Conservation (phyloP, 2,329 filamentous ascomycete genomes). For the Pseudopyrenochaeta lycopersici region DNA sequence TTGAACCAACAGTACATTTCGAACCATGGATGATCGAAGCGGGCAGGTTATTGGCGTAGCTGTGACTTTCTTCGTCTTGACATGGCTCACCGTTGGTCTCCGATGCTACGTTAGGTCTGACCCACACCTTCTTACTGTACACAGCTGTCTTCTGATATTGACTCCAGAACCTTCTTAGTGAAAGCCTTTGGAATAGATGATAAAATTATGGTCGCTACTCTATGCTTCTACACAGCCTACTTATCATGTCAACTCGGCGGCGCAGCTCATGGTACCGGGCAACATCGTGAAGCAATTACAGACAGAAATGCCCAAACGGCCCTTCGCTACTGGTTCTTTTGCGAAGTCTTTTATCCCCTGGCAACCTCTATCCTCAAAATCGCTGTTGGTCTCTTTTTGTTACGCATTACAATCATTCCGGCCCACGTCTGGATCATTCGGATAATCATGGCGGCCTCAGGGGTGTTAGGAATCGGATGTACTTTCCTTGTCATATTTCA, state of each 20-base stretch:
- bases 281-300: slow-evolving; percentile 41
- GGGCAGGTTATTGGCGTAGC: slow-evolving; percentile 40
- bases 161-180: slow-evolving; percentile 38
- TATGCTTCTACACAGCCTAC: slow-evolving; percentile 49
- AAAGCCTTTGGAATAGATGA: slow-evolving; percentile 52
- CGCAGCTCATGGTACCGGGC: slow-evolving; percentile 49
- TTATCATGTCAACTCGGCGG: slow-evolving; percentile 41
- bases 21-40: slow-evolving; percentile 35
- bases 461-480: slow-evolving; percentile 57
- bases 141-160: slow-evolving; percentile 5
- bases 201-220: slow-evolving; percentile 50
- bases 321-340: slow-evolving; percentile 61
- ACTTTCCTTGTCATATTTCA: slow-evolving; percentile 62
- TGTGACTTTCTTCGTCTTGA: slow-evolving; percentile 47
- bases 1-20: neutral
- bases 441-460: slow-evolving; percentile 54
- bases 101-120: slow-evolving; percentile 49
- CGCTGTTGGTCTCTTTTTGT: slow-evolving; percentile 60
- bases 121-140: slow-evolving; percentile 1
- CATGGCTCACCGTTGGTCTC: slow-evolving; percentile 49
- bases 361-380: slow-evolving; percentile 59
- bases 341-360: slow-evolving; percentile 62
- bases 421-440: slow-evolving; percentile 58
- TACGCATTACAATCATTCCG: slow-evolving; percentile 58
- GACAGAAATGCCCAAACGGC: slow-evolving; percentile 34